Base-by-base conservation (phyloP, 768 basidiomycete genomes). In the Lactarius deliciosus region DNA sequence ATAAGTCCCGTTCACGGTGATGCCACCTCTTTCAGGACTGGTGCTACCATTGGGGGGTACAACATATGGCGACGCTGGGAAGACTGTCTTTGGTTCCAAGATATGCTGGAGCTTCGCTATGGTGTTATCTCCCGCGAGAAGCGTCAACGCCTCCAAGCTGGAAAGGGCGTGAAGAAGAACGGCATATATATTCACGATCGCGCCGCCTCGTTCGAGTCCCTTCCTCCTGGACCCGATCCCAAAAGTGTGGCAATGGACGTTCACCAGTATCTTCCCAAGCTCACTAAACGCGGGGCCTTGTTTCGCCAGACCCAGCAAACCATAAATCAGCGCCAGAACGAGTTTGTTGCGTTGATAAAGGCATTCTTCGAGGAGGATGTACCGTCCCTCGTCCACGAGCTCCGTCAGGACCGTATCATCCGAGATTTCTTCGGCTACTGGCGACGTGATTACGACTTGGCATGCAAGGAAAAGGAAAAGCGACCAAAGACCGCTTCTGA, bases 51-150 rank as follows among this genome's bases (percentile, higher is more conserved):
- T 56, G 71, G 75, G 10, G 85, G 85, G 64, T 93, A 94, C 72
- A 87, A 89, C 16, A 80, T 94, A 43, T 91, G 89, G 85, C 81
- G 92, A 32, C 79, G 82, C 56, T 94, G 92, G 92, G 92, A 92
- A 64, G 92, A 94, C 71, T 92, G 90, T 65, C 78, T 94, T 11
- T 84, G 80, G 78, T 87, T 92, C 71, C 92, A 94, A 74, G 85
- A 88, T 53, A 76, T 77, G 2, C 78, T 94, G 11, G 91, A 92
- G 75, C 68, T 73, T 18, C 87, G 89, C 73, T 94, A 92, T 71
- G 71, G 77, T 22, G 79, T 81, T 30, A 79, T 85, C 70, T 86
- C 91, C 16, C 81, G 85, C 36, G 82, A 84, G 71, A 92, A 91
- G 77, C 86, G 86, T 16, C 79, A 78, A 32, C 86, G 90, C 38